phyloP scores from a whole-genome alignment of 2,329 filamentous ascomycete genomes.

The Leptodontidium sp. region DNA sequence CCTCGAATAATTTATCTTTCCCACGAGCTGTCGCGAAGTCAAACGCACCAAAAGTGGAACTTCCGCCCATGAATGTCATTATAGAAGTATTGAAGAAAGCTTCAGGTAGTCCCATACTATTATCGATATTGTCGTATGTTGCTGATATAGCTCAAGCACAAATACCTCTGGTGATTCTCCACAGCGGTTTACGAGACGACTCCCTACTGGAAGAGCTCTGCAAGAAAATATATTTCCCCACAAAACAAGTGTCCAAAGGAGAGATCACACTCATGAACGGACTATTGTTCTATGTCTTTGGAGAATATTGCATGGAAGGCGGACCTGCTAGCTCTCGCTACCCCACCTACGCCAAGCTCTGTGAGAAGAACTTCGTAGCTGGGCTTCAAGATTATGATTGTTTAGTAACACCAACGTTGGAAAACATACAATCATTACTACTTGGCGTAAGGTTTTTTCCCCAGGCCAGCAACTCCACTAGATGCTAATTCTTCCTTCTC shows the following conservation, averaged over 20 bases:
- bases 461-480: not conserved
- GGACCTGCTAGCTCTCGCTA: slow-evolving; percentile 23
- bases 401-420: slow-evolving; percentile 24
- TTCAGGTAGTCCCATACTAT: not conserved
- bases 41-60: slow-evolving; percentile 19
- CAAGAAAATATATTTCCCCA: slow-evolving; percentile 34
- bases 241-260: slow-evolving; percentile 25
- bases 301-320: slow-evolving; percentile 19
- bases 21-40: slow-evolving; percentile 15
- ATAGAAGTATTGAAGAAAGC: slow-evolving; percentile 25
- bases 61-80: slow-evolving; percentile 29
- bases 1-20: slow-evolving; percentile 24
- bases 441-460: slow-evolving; percentile 27
- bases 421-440: slow-evolving; percentile 31
- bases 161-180: slow-evolving; percentile 28
- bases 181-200: slow-evolving; percentile 29
- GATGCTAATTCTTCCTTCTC: not conserved
- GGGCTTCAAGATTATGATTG: slow-evolving; percentile 30
- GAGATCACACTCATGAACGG: slow-evolving; percentile 30
- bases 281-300: slow-evolving; percentile 29
- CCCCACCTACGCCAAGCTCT: slow-evolving; percentile 26
- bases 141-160: slow-evolving; percentile 21
- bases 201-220: slow-evolving; percentile 29
- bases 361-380: slow-evolving; percentile 31
- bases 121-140: not conserved